Evolutionary conservation across 139 green algal genomes (phyloP).

Genomic region (Yamagishiella unicocca): DNA sequence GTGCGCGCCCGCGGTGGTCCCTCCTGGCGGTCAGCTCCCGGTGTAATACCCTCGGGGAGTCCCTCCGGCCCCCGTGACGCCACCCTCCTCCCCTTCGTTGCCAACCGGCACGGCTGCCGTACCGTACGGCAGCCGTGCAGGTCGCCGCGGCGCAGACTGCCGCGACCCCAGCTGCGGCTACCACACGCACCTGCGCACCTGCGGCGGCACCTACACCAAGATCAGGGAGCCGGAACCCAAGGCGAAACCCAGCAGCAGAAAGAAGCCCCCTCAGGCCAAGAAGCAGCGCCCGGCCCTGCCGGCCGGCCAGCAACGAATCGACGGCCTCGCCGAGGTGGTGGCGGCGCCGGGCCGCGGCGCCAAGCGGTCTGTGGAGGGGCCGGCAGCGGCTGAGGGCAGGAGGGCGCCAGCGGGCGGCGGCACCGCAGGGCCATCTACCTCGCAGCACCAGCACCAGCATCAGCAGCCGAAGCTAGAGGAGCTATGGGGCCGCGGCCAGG

Average conservation of each 20-base stretch:
- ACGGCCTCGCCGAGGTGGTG: neutral
- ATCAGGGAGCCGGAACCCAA: constrained; percentile 26
- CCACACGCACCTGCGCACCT: constrained; percentile 72
- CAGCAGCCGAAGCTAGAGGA: neutral
- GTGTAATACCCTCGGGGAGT: no score
- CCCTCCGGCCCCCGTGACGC: no score
- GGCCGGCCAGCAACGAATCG: constrained; percentile 1
- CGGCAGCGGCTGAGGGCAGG: neutral
- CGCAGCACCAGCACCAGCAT: neutral
- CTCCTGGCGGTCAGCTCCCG: no score
- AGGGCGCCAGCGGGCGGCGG: neutral
- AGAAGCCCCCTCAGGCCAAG: neutral
- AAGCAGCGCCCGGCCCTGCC: neutral
- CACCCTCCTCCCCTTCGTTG: neutral
- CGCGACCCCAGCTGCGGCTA: constrained; percentile 66
- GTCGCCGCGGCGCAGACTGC: constrained; percentile 47
- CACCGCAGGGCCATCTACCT: no score
- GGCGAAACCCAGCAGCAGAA: neutral
- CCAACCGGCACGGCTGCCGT: neutral
- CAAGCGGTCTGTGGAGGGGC: neutral
- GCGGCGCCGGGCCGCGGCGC: neutral
- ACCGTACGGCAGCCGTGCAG: neutral
- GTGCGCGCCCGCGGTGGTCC: no score
- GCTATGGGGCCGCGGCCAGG: neutral
- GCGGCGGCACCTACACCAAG: constrained; percentile 68